phyloP scores from a whole-genome alignment of 2,329 filamentous ascomycete genomes.

The Fusarium nelsonii region DNA sequence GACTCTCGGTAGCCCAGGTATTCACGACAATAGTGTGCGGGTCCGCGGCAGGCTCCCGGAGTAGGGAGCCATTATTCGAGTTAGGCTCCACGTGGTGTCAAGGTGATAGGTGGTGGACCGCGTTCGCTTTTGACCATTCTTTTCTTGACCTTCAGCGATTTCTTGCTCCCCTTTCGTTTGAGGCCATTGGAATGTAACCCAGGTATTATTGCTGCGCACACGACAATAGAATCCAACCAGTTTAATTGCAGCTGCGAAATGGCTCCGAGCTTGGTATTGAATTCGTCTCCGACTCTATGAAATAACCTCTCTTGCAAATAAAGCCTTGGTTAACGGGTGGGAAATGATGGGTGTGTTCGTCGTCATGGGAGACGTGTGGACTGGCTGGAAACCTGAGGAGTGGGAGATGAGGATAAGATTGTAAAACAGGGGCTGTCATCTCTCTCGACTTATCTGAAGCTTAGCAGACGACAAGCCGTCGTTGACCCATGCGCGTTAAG shows the following conservation, averaged over 20 bases:
- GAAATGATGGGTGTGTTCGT: neutral
- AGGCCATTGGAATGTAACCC: slow-evolving; percentile 22
- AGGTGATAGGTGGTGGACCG: slow-evolving; percentile 44
- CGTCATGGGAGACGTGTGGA: slow-evolving; percentile 1
- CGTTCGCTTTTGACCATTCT: slow-evolving; percentile 16
- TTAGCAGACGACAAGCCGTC: slow-evolving; percentile 13
- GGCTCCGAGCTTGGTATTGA: slow-evolving; percentile 2
- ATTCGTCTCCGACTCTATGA: neutral
- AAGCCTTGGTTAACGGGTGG: neutral
- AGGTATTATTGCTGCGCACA: neutral
- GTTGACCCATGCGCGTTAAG: neutral
- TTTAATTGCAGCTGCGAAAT: neutral
- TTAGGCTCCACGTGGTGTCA: slow-evolving; percentile 48
- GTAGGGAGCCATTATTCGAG: slow-evolving; percentile 44
- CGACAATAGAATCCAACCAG: neutral
- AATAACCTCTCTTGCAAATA: neutral
- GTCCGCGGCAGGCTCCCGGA: slow-evolving; percentile 49
- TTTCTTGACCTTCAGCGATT: slow-evolving; percentile 10
- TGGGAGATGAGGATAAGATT: slow-evolving; percentile 30
- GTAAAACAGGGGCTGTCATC: slow-evolving; percentile 5
- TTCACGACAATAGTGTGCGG: slow-evolving; percentile 40
- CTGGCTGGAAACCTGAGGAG: neutral
- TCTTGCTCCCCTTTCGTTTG: neutral
- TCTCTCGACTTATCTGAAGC: slow-evolving; percentile 11
- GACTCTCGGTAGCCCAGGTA: slow-evolving; percentile 1